Base-by-base conservation (phyloP, 495 filamentous ascomycete species). In the Evernia prunastri region DNA sequence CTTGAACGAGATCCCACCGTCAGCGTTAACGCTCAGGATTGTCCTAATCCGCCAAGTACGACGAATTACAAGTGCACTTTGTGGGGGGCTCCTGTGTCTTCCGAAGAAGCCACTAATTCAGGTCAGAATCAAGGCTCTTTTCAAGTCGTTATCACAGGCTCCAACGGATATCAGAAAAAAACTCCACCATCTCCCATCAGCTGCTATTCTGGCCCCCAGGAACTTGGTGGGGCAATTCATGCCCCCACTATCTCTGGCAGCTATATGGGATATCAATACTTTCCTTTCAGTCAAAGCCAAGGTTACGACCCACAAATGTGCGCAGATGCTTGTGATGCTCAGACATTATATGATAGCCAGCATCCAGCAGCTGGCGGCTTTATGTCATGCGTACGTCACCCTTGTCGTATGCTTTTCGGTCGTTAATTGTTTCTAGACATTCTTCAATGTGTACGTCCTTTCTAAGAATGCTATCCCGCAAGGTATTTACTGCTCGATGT, bases 21-120 rank as follows among this genome's bases (percentile, higher is more conserved):
- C 2, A 72, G 73, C 58, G 71, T 73, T 9, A 73, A 68, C 59
- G 60, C 63, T 23, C 59, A 59, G 10, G 43, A 45, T 56, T 79
- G 77, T 69, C 68, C 69, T 39, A 73, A 82, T 59, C 81, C 82
- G 1, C 56, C 77, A 15, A 77, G 75, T 27, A 75, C 74, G 36
- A 82, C 80, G 31, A 78, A 79, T 65, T 81, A 78, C 73, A 83
- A 81, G 72, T 84, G 82, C 67, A 74, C 77, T 31, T 77, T 80
- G 64, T 84, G 78, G 77, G 79, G 78, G 33, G 71, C 69, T 20
- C 63, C 67, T 20, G 65, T 81, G 42, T 36, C 68, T 1, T 60
- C 67, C 25, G 63, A 31, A 0, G 70, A 70, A 7, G 78, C 78
- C 25, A 74, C 57, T 29, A 78, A 79, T 56, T 59, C 23, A 18